Conservation (phyloP, 2,329 filamentous ascomycete genomes). For the Pestalotiopsis sp. region DNA sequence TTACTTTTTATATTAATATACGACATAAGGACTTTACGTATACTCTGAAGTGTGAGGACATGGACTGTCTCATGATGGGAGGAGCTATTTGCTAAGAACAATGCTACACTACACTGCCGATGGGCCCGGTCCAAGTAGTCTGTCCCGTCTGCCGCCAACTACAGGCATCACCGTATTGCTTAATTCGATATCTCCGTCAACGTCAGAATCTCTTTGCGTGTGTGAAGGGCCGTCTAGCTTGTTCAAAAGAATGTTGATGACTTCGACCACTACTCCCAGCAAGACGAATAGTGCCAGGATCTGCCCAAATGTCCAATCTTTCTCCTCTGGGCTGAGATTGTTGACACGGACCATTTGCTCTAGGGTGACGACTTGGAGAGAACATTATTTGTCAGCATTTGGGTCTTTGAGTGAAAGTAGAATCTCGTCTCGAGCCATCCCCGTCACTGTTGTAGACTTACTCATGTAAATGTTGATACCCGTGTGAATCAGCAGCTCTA, state of each 20-base stretch:
- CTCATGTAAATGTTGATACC: conserved; percentile 13
- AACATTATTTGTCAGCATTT: not conserved
- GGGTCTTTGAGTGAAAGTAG: not conserved
- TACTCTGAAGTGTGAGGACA: not conserved
- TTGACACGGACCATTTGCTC: conserved; percentile 10
- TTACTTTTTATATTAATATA: no score
- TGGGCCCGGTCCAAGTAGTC: not conserved
- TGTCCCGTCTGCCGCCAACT: not conserved
- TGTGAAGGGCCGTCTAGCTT: conserved; percentile 2
- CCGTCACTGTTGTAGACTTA: not conserved
- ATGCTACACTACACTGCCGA: not conserved
- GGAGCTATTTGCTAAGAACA: not conserved
- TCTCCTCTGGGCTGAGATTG: not conserved
- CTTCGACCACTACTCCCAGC: conserved; percentile 10
- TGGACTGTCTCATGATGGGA: not conserved
- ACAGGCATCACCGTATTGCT: not conserved
- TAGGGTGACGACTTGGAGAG: not conserved
- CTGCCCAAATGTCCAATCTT: conserved; percentile 12
- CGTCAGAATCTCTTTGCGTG: not conserved
- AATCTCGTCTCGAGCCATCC: not conserved
- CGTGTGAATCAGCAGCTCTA: conserved; percentile 8
- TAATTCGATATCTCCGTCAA: not conserved
- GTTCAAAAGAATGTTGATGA: conserved; percentile 7
- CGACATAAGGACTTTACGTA: no score
- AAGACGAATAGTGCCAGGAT: conserved; percentile 9